These are phyloP conservation scores for Colletotrichum liriopes DNA, from an alignment of 2,329 filamentous ascomycete genomes.

Conservation along the genomic window DNA sequence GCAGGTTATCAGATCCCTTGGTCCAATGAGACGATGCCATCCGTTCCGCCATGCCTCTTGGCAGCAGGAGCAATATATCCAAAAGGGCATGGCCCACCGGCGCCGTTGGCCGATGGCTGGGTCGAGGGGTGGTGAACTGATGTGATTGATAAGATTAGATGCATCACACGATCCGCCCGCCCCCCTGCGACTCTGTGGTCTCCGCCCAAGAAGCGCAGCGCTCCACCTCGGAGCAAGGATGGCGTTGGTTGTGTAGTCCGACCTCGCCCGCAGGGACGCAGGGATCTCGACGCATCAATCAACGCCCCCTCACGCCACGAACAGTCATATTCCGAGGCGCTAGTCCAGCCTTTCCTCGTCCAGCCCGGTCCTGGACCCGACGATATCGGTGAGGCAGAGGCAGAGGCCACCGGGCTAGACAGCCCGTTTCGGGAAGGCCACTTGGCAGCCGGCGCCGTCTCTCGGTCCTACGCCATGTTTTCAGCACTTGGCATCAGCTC, in stretches of 20 bases:
- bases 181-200: not conserved
- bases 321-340: slow-evolving; percentile 30
- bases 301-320: slow-evolving; percentile 34
- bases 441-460: slow-evolving; percentile 10
- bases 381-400: slow-evolving; percentile 33
- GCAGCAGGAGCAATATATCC: slow-evolving; percentile 27
- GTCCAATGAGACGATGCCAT: slow-evolving; percentile 16
- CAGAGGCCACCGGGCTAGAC: slow-evolving; percentile 14
- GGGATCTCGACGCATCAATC: slow-evolving; percentile 3
- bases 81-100: slow-evolving; percentile 19
- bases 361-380: not conserved
- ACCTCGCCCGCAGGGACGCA: slow-evolving; percentile 21
- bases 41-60: slow-evolving; percentile 24
- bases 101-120: slow-evolving; percentile 12
- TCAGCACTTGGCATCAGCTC: slow-evolving; percentile 36
- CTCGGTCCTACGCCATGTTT: slow-evolving; percentile 25
- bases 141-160: slow-evolving; percentile 43
- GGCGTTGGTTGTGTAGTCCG: slow-evolving; percentile 3
- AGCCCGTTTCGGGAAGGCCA: slow-evolving; percentile 36
- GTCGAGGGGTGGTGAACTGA: slow-evolving; percentile 23
- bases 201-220: not conserved
- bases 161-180: slow-evolving; percentile 25
- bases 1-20: slow-evolving; percentile 34
- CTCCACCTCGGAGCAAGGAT: not conserved
- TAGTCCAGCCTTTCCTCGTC: not conserved